Base-by-base conservation (phyloP, 192 early-diverging fungal genomes). In the Coemansia aciculifera region DNA sequence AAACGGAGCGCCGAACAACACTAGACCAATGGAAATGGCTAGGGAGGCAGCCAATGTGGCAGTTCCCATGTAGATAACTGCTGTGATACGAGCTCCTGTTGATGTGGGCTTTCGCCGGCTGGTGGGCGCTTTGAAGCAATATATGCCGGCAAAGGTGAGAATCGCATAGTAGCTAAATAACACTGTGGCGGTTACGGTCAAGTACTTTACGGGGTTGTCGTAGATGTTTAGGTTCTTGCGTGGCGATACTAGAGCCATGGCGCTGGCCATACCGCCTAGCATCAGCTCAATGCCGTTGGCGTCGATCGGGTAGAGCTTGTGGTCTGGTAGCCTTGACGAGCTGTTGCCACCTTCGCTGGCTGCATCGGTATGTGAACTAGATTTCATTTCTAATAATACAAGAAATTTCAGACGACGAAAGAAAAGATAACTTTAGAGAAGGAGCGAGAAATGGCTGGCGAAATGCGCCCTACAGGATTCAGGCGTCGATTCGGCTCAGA, bases 1-100 rank as follows among this genome's bases (percentile, higher is more conserved):
- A 3, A 57, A 19, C 2, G 81, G 81, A 3, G 81, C 81, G 8
- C 81, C 81, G 69, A 83, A 83, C 59, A 83, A 38, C 4, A 83
- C 66, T 23, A 75, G 66, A 8, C 34, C 64, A 0, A 57, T 5
- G 2, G 64, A 44, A 9, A 83, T 42, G 15, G 36, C 66, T 0
- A 52, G 39, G 0, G 76, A 31, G 0, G 72, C 52, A 2, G 24
- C 46, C 34, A 67, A 19, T 12, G 81, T 83, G 23, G 63, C 66
- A 3, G 65, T 3, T 1, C 13, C 39, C 63, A 68, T 67, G 24
- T 37, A 43, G 11, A 72, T 17, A 0, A 75, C 67, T 12, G 49
- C 62, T 9, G 3, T 21, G 3, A 64, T 11, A 9, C 79, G 74
- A 0, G 31, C 12, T 12, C 37, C 65, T 3, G 71, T 7, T 39